Base-by-base conservation (phyloP, 257 asterid species). In the Lycium ferocissimum region DNA sequence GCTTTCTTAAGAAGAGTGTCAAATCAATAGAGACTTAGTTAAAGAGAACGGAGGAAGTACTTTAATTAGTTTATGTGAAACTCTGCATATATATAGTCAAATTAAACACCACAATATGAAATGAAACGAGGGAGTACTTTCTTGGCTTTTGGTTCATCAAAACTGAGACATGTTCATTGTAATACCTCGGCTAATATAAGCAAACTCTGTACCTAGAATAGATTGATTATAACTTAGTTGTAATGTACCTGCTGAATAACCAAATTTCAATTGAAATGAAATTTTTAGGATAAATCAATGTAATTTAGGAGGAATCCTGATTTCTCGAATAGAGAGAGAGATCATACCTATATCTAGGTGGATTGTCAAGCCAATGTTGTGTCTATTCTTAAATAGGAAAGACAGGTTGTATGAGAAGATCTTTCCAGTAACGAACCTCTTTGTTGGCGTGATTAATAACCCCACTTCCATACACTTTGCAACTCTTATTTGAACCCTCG, bases 391-490 rank as follows among this genome's bases (percentile, higher is more conserved):
- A 84, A 0, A 92, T 17, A 1, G 98, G 98, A 66, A 92, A 88
- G 57, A 94, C 91, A 22, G 85, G 90, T 85, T 93, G 98, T 6
- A 93, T 90, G 70, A 93, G 84, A 73, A 89, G 91, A 40, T 94
- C 96, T 86, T 93, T 91, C 97, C 97, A 92, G 43, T 85, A 90
- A 65, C 91, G 94, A 79, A 91, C 38, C 2, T 90, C 88, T 85
- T 91, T 97, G 0, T 66, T 78, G 47, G 89, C 89, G 56, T 94
- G 90, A 61, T 90, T 89, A 57, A 89, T 59, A 18, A 6, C 5
- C 4, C 92, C 84, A 90, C 98, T 93, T 1, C 94, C 88, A 86
- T 59, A 91, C 11, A 94, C 54, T 83, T 94, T 89, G 86, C 95
- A 94, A 13, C 86, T 89, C 49, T 38, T 81, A 12, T 7, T 69